Conservation (phyloP, 306 rosid genomes). For the Vigna hirtella region DNA sequence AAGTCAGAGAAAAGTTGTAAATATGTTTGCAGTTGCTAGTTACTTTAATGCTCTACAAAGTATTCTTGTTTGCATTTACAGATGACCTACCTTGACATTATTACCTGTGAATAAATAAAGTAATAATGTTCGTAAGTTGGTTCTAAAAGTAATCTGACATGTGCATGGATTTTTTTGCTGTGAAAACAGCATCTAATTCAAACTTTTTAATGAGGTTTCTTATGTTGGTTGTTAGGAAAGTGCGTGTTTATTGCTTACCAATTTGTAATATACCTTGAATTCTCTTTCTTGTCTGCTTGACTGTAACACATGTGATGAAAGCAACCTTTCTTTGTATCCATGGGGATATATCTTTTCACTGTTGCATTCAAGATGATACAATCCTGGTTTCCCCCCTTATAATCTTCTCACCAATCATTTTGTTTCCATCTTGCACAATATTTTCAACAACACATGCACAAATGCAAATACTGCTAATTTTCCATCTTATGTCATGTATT, state of each 20-base stretch:
- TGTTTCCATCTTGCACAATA: background rate
- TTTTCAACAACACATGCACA: background rate
- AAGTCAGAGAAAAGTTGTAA: background rate
- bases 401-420: background rate
- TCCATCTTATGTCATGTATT: too few relatives aligned
- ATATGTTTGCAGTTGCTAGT: slow-evolving; percentile 13
- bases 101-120: background rate
- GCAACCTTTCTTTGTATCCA: background rate
- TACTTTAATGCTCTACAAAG: background rate
- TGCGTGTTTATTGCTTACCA: background rate
- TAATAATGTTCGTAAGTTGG: background rate
- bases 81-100: slow-evolving; percentile 1
- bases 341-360: slow-evolving; percentile 1
- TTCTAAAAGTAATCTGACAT: slow-evolving; percentile 8
- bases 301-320: background rate
- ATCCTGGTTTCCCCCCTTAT: background rate
- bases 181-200: slow-evolving; percentile 1
- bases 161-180: background rate
- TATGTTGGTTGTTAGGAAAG: background rate
- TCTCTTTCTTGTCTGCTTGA: background rate
- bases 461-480: too few relatives aligned
- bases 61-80: slow-evolving; percentile 1
- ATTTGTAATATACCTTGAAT: background rate
- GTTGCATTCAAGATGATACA: background rate
- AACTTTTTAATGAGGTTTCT: slow-evolving; percentile 13